Conservation (phyloP, 2,329 filamentous ascomycete genomes). For the Blastomyces silverae region DNA sequence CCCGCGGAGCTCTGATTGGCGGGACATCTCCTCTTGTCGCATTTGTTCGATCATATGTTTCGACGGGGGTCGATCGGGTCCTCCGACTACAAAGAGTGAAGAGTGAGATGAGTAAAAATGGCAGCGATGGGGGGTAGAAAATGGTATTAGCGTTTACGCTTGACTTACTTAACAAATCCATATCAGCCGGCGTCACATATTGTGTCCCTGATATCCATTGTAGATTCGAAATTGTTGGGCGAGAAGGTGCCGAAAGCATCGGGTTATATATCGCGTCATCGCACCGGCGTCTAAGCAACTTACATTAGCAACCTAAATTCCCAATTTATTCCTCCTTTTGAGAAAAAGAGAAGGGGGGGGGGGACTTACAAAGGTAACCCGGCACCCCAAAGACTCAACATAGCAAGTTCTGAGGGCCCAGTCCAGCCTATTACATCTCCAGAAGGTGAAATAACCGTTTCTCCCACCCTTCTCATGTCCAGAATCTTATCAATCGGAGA, state of each 20-base stretch:
- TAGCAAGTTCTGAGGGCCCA: conserved; percentile 74
- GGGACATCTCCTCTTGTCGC: conserved; percentile 59
- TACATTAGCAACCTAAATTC: conserved; percentile 20
- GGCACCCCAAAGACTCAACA: conserved; percentile 79
- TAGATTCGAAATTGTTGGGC: conserved; percentile 88
- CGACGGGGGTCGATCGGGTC: conserved; percentile 76
- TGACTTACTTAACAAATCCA: conserved; percentile 66
- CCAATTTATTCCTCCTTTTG: too few relatives aligned
- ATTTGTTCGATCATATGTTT: conserved; percentile 81
- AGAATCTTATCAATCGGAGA: conserved; percentile 58
- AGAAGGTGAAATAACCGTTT: conserved; percentile 64
- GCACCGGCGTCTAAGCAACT: conserved; percentile 36
- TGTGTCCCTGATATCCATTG: conserved; percentile 97
- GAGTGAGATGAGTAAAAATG: background rate
- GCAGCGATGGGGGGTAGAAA: background rate
- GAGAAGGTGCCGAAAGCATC: conserved; percentile 62
- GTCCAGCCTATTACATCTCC: conserved; percentile 85
- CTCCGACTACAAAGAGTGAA: conserved; percentile 54
- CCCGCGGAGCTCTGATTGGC: conserved; percentile 32
- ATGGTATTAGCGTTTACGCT: background rate
- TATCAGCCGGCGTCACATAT: conserved; percentile 75
- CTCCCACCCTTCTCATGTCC: conserved; percentile 64
- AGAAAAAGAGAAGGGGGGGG: background rate
- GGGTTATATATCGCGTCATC: conserved; percentile 76
- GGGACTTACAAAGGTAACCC: conserved; percentile 56